Percentiles rank a stretch among this genome's conserved stretches.
Conservation (phyloP, 2,329 filamentous ascomycete genomes). For the Teratosphaeria pseudoeucalypti region DNA sequence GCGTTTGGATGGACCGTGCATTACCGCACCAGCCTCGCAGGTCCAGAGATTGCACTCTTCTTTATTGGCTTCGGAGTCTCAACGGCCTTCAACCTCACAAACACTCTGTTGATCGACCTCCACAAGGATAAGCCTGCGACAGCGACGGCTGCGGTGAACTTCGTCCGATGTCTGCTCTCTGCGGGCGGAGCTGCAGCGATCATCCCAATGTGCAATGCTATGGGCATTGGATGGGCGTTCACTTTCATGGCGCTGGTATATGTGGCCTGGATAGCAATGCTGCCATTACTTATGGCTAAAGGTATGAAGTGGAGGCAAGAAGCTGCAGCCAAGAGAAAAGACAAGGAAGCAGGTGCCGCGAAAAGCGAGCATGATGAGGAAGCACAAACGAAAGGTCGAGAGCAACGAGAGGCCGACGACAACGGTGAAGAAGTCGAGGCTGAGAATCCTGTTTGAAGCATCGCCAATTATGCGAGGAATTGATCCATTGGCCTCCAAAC, state of each 20-base stretch:
- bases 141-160: constrained; percentile 35
- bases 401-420: neutral
- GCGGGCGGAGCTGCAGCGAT: constrained; percentile 32
- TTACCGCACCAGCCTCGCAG: constrained; percentile 28
- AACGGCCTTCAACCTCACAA: constrained; percentile 33
- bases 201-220: constrained; percentile 20
- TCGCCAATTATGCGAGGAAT: neutral
- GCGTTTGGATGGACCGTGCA: constrained; percentile 35
- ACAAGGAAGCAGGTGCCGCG: neutral
- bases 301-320: constrained; percentile 15
- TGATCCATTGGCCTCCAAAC: neutral
- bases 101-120: constrained; percentile 37
- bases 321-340: neutral
- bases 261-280: constrained; percentile 10
- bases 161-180: constrained; percentile 33
- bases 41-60: constrained; percentile 39
- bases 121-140: constrained; percentile 32
- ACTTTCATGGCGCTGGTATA: constrained; percentile 14
- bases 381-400: neutral
- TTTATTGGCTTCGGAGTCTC: constrained; percentile 21
- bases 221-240: constrained; percentile 9
- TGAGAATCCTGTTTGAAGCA: neutral
- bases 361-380: neutral
- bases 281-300: constrained; percentile 15
- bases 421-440: neutral